Evolutionary conservation across 805 yeast species (phyloP), one percentile per base, ranked within the genome.

Genomic region (Ogataea trehalophila): DNA sequence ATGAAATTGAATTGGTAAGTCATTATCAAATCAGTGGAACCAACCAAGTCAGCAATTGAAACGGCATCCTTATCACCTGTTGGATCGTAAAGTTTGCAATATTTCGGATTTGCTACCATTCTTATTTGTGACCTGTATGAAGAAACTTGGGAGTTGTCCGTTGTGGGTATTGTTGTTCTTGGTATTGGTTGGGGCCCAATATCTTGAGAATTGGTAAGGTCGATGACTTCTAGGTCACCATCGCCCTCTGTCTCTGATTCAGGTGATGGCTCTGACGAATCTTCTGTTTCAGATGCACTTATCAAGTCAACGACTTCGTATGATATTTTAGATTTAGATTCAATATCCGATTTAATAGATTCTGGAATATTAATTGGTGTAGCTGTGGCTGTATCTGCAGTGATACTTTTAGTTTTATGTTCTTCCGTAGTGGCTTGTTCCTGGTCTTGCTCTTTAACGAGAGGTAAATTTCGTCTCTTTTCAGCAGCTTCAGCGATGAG

Each of bases 1-100:
- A 62, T 37, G 48, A 67, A 61, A 43, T 67, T 67, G 50, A 66
- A 67, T 37, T 66, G 70, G 46, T 58, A 67, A 2, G 69, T 57
- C 33, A 49, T 22, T 44, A 45, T 18, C 66, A 41, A 2, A 41
- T 40, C 7, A 51, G 53, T 23, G 1, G 66, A 58, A 0, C 67
- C 63, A 2, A 66, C 35, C 18, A 67, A 29, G 14, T 62, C 65
- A 8, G 44, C 41, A 51, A 66, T 41, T 6, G 60, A 44, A n/a
- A 67, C 52, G 1, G 65, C 50, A 40, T 66, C 68, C 23, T 18
- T 43, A 37, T 66, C 55, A 6, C 54, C 61, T n/a, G 45, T 17
- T 4, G 51, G 49, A n/a, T 52, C 48, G 37, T 48, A 61, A 31
- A 48, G 39, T 1, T 35, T 17, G 40, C 63, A 61, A 39, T 62